Percentiles rank a stretch among this genome's conserved stretches.
Evolutionary conservation across 345 rosid species (phyloP).

Genomic region (Lepidium didymum): DNA sequence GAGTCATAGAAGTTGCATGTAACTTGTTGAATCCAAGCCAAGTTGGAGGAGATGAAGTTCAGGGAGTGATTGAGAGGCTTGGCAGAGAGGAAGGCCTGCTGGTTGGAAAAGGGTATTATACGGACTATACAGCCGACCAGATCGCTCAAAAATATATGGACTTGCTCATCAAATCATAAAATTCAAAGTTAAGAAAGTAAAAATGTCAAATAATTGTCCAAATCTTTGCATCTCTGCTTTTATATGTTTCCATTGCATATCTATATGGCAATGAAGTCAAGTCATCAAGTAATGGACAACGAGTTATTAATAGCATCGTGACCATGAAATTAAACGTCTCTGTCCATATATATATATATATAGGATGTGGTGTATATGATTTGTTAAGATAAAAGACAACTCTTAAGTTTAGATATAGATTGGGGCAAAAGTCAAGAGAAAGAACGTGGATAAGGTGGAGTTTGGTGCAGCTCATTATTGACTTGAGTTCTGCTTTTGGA

Average conservation of each 20-base stretch:
- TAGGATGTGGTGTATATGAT: not conserved
- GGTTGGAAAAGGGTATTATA: slow-evolving; percentile 77
- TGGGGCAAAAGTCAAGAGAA: not conserved
- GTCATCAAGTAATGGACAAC: not conserved
- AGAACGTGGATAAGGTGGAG: slow-evolving; percentile 23
- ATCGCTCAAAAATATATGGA: slow-evolving; percentile 46
- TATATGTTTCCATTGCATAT: not conserved
- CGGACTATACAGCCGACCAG: slow-evolving; percentile 58
- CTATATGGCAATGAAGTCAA: not conserved
- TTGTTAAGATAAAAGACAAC: not conserved
- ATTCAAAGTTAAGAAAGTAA: not conserved
- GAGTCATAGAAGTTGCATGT: slow-evolving; percentile 75
- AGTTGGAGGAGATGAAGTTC: slow-evolving; percentile 70
- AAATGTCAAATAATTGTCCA: too few species aligned
- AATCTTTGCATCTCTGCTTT: not conserved
- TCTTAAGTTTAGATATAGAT: not conserved
- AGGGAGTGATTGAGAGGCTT: slow-evolving; percentile 58
- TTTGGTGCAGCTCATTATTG: slow-evolving; percentile 22
- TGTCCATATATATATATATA: not conserved
- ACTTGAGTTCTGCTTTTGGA: slow-evolving; percentile 3
- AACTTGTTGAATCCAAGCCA: slow-evolving; percentile 71
- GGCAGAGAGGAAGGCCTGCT: slow-evolving; percentile 49
- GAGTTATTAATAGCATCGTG: not conserved
- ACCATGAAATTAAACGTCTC: not conserved
- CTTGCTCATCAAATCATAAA: slow-evolving; percentile 6